phyloP scores from a whole-genome alignment of 352 stramenopile species.

The Globisporangium yorkense region DNA sequence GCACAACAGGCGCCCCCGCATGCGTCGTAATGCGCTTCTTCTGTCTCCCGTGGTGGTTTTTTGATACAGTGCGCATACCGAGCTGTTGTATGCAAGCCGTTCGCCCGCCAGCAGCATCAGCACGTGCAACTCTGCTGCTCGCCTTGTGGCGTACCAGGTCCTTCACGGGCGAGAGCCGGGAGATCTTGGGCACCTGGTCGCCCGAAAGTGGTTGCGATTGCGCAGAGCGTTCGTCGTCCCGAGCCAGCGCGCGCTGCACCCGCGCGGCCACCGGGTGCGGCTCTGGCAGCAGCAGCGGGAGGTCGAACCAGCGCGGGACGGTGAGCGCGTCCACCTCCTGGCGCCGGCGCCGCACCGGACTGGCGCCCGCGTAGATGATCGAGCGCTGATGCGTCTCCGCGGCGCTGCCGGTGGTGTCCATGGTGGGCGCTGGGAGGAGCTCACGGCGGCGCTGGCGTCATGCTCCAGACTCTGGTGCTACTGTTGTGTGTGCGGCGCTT shows the following conservation, averaged over 20 bases:
- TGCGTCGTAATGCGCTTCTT: slow-evolving; percentile 24
- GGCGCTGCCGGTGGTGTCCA: background rate
- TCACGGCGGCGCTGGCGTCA: background rate
- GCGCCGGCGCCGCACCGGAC: slow-evolving; percentile 1
- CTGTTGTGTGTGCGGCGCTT: background rate
- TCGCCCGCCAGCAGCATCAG: background rate
- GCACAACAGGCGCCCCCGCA: slow-evolving; percentile 22
- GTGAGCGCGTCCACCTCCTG: slow-evolving; percentile 1
- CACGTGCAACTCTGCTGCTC: slow-evolving; percentile 9
- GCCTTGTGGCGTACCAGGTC: slow-evolving; percentile 1
- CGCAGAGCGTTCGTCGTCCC: background rate
- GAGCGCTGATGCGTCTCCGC: slow-evolving; percentile 18
- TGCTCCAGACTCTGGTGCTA: background rate
- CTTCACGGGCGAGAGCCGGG: slow-evolving; percentile 24
- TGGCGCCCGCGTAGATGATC: slow-evolving; percentile 26
- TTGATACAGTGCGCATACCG: slow-evolving; percentile 1
- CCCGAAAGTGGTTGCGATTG: background rate
- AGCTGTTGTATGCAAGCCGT: background rate
- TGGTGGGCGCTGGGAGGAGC: background rate
- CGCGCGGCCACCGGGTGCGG: slow-evolving; percentile 25
- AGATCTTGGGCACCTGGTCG: slow-evolving; percentile 38
- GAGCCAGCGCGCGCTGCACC: slow-evolving; percentile 30
- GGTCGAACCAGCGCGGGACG: slow-evolving; percentile 56
- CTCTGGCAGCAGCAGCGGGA: slow-evolving; percentile 52
- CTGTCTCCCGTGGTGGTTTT: slow-evolving; percentile 6